Percentiles rank a stretch among this genome's conserved stretches.
Evolutionary conservation across 306 rosid species (phyloP).

Genomic region (Macrotyloma uniflorum): DNA sequence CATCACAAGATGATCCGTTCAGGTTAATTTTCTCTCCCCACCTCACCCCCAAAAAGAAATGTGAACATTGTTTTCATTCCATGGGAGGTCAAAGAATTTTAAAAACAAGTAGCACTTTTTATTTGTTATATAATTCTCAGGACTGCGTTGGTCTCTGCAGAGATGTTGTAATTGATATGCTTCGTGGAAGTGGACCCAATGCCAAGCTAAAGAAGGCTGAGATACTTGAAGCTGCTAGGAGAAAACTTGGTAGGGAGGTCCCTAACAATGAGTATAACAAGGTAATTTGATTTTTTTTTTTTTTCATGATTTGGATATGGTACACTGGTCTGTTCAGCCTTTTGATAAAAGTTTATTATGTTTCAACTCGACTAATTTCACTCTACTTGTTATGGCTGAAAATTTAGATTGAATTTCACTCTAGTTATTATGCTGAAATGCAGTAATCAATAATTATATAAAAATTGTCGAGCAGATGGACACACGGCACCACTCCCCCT

Average conservation of each 20-base stretch:
- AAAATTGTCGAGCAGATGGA: too few species aligned
- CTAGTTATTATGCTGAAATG: background rate
- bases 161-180: slow-evolving; percentile 77
- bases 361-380: too few species aligned
- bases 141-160: slow-evolving; percentile 53
- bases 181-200: slow-evolving; percentile 61
- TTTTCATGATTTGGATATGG: background rate
- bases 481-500: too few species aligned
- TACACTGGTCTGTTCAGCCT: background rate
- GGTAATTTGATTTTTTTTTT: slow-evolving; percentile 47
- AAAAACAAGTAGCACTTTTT: background rate
- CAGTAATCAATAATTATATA: background rate
- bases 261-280: slow-evolving; percentile 65
- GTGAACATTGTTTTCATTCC: background rate
- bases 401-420: background rate
- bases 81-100: background rate
- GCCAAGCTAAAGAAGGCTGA: slow-evolving; percentile 76
- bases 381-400: too few species aligned
- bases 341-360: too few species aligned
- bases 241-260: slow-evolving; percentile 62
- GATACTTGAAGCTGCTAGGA: slow-evolving; percentile 68
- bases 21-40: slow-evolving; percentile 52
- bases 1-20: slow-evolving; percentile 71
- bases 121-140: slow-evolving; percentile 24
- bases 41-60: background rate